Evolutionary conservation across 2,329 filamentous ascomycete genomes (phyloP).

Genomic region (Monosporascus cannonballus): DNA sequence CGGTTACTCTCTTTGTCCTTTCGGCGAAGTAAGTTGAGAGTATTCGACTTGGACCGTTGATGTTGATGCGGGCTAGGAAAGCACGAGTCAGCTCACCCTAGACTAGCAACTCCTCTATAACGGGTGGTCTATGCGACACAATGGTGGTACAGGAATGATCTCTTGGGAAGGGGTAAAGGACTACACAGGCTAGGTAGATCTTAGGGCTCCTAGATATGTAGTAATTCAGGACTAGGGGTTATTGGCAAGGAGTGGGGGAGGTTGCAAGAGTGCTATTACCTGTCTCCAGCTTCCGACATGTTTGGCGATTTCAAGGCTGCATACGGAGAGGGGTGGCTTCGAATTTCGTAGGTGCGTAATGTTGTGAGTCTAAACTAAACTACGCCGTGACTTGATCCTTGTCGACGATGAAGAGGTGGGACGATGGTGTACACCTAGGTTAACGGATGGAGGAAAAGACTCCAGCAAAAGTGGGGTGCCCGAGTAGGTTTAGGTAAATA

Average conservation of each 20-base stretch:
- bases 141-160: too few relatives aligned
- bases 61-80: constrained; percentile 29
- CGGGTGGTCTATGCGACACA: too few relatives aligned
- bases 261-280: constrained; percentile 19
- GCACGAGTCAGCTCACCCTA: constrained; percentile 11
- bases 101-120: background rate
- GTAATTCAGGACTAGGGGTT: too few relatives aligned
- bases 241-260: constrained; percentile 1
- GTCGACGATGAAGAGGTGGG: too few relatives aligned
- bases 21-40: constrained; percentile 49
- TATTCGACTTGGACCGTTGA: constrained; percentile 49
- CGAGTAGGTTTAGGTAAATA: too few relatives aligned
- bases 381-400: too few relatives aligned
- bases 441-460: too few relatives aligned
- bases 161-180: too few relatives aligned
- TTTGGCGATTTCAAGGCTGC: constrained; percentile 16
- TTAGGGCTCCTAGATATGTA: too few relatives aligned
- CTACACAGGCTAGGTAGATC: too few relatives aligned
- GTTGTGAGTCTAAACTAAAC: background rate
- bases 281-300: constrained; percentile 32
- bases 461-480: too few relatives aligned
- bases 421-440: too few relatives aligned
- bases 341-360: background rate
- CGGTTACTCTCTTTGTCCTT: constrained; percentile 35
- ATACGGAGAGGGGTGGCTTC: background rate